Evolutionary conservation across 352 stramenopile genomes (phyloP).

Genomic region (Phytophthora litchii): DNA sequence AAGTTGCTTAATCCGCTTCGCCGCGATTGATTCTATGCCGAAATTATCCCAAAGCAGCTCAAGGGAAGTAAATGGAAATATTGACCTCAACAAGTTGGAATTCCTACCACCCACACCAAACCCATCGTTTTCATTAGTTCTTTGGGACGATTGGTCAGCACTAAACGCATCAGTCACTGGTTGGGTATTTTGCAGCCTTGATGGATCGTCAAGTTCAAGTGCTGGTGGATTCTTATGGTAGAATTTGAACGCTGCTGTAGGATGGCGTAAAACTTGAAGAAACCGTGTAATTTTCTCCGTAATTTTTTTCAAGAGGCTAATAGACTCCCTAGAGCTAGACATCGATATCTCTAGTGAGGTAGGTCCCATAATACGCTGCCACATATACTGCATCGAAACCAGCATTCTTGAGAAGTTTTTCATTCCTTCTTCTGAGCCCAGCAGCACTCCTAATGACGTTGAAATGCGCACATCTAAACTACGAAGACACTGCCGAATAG

Average conservation of each 20-base stretch:
- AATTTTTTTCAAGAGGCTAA: constrained; percentile 22
- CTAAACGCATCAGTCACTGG: constrained; percentile 4
- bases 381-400: constrained; percentile 51
- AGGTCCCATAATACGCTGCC: constrained; percentile 38
- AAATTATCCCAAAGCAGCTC: constrained; percentile 27
- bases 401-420: constrained; percentile 38
- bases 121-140: not conserved
- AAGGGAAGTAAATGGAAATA: constrained; percentile 25
- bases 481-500: constrained; percentile 28
- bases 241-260: constrained; percentile 1
- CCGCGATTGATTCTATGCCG: constrained; percentile 14
- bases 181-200: not conserved
- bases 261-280: not conserved
- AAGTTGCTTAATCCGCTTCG: constrained; percentile 21
- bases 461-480: constrained; percentile 36
- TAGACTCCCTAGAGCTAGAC: constrained; percentile 20
- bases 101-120: not conserved
- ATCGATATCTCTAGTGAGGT: constrained; percentile 36
- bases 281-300: constrained; percentile 15
- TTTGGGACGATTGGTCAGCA: constrained; percentile 9
- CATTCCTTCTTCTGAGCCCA: constrained; percentile 22
- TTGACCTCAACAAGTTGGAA: not conserved
- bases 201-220: constrained; percentile 8
- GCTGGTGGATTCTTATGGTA: not conserved
- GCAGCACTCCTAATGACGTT: constrained; percentile 13